These are phyloP conservation scores for Nyctanthes arbortristis DNA, from an alignment of 257 asterid genomes.

Conservation along the genomic window DNA sequence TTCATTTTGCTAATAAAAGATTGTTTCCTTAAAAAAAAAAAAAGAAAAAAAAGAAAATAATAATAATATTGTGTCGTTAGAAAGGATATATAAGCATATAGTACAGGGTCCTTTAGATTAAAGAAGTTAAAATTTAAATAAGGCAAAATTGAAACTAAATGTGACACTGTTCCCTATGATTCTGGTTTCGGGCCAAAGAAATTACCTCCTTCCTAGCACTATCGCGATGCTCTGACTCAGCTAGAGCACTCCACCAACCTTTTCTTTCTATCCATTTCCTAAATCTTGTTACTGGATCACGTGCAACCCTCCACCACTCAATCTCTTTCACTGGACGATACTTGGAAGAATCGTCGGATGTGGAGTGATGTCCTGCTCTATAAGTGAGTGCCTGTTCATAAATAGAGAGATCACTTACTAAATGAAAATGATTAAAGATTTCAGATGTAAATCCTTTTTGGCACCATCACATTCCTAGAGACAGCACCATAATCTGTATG, in stretches of 20 bases:
- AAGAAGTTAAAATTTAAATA: too few species aligned
- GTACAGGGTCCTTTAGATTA: too few species aligned
- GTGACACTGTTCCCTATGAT: neutral
- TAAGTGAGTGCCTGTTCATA: slow-evolving; percentile 84
- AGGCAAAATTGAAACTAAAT: neutral
- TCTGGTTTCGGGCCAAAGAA: neutral
- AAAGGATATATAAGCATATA: too few species aligned
- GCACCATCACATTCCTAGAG: neutral
- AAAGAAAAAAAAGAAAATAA: too few species aligned
- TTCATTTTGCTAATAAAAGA: too few species aligned
- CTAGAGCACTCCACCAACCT: slow-evolving; percentile 68
- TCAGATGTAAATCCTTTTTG: neutral
- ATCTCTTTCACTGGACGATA: slow-evolving; percentile 83
- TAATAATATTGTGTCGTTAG: too few species aligned
- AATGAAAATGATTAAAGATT: neutral
- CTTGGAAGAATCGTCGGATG: slow-evolving; percentile 91
- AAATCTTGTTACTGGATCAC: slow-evolving; percentile 72
- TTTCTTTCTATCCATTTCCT: slow-evolving; percentile 78
- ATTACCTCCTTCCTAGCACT: slow-evolving; percentile 66
- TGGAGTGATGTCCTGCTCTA: slow-evolving; percentile 93
- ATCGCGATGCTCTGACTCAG: slow-evolving; percentile 53
- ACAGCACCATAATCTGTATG: neutral
- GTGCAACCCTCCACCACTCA: slow-evolving; percentile 81
- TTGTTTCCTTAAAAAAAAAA: too few species aligned
- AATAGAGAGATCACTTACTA: neutral